Base-by-base conservation (phyloP, 495 filamentous ascomycete genomes). In the Bacidia rubella region DNA sequence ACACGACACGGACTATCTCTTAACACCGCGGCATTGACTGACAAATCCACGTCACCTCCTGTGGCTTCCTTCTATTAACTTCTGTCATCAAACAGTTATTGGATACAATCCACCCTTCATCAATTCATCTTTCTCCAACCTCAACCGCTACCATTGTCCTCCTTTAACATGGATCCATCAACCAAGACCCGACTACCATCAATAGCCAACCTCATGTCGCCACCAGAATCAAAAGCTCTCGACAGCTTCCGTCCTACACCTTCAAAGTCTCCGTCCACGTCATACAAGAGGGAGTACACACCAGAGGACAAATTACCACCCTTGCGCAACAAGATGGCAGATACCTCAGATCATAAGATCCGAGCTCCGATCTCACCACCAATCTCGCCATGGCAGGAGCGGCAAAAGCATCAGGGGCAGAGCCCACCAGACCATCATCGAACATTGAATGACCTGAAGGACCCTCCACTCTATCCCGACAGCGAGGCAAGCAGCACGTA, bases 121-220 rank as follows among this genome's bases (percentile, higher is more conserved):
- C 19, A 22, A 25, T 41, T 40, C 56, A 54, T 43, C 44, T n/a
- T 42, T 55, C 42, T 32, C 26, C 44, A 40, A 44, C 1, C 32
- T 4, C 48, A 47, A 46, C 41, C 20, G 23, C 17, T 11, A 26
- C 47, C 25, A 26, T 46, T 51, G 25, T 39, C n/a, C 17, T 10
- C 11, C 49, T 26, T 52, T 41, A 19, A 43, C 58, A 62, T 52
- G 53, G 51, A 60, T 56, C 55, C 57, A 59, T 56, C 52, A 63
- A 71, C 57, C 47, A 77, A 75, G 72, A 69, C 72, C 67, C 70
- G 66, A 51, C 59, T 77, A 54, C 72, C 74, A 24, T 67, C 69
- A 35, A 69, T 77, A 17, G 70, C 74, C 61, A 86, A 74, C 63
- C 72, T 88, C 35, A 83, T 88, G 79, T 88, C 85, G 32, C 85